phyloP scores from a whole-genome alignment of 176 grass and related monocot genomes.

The Cymbopogon citratus region DNA sequence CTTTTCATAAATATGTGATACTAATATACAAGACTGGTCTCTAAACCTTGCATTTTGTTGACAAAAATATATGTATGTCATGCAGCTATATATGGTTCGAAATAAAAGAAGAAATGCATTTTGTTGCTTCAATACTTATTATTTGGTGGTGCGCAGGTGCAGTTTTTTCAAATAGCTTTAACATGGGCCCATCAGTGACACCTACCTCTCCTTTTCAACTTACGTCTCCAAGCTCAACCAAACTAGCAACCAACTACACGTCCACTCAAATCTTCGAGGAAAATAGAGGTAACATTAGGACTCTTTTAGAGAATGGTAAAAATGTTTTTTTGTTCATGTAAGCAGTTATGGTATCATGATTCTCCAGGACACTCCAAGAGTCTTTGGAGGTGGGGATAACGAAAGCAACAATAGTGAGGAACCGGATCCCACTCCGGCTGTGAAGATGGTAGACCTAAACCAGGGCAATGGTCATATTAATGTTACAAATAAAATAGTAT shows the following conservation, averaged over 20 bases:
- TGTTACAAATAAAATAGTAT: not conserved
- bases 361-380: constrained; percentile 28
- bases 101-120: not conserved
- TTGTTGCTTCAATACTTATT: not conserved
- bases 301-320: not conserved
- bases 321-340: not conserved
- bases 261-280: constrained; percentile 9
- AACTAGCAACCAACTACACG: constrained; percentile 8
- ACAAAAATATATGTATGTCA: not conserved
- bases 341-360: not conserved
- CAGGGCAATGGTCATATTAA: not conserved
- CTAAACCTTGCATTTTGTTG: not conserved
- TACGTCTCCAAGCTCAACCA: constrained; percentile 13
- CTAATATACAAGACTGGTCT: not conserved
- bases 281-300: constrained; percentile 34
- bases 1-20: not conserved
- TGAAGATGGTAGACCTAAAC: not conserved
- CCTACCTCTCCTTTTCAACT: constrained; percentile 23
- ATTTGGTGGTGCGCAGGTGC: constrained; percentile 16
- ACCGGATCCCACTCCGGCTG: not conserved
- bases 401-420: constrained; percentile 25
- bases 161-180: constrained; percentile 25
- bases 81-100: not conserved
- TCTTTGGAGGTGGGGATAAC: not conserved
- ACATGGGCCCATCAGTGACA: not conserved